A percentile compares a stretch with the other conserved stretches of the same genome.
These are phyloP conservation scores for Sequoia sempervirens DNA, from an alignment of 75 land plant species.

Conservation along the genomic window DNA sequence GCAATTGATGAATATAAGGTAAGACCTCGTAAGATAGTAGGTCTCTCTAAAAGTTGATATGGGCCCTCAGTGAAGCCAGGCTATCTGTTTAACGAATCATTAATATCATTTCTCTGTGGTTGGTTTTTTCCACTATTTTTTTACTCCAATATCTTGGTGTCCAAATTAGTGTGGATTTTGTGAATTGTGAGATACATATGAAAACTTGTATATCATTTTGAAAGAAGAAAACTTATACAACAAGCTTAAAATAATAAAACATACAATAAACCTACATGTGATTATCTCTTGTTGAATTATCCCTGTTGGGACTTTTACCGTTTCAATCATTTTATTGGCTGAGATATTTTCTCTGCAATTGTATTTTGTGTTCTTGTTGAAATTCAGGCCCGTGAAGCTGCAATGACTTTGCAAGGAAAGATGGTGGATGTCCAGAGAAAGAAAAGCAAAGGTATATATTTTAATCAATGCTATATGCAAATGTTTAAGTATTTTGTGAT, in stretches of 20 bases:
- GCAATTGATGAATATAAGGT: constrained; percentile 99
- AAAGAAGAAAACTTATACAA: not conserved
- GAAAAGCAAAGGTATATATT: constrained; percentile 75
- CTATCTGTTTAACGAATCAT: too few species aligned
- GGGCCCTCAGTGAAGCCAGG: not conserved
- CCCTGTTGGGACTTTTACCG: not conserved
- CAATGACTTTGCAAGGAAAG: constrained; percentile 67
- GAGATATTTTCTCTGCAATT: not conserved
- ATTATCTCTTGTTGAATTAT: not conserved
- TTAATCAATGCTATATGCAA: not conserved
- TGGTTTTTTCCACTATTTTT: not conserved
- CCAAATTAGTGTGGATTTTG: too few species aligned
- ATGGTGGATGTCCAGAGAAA: constrained; percentile 84
- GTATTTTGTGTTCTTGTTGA: constrained; percentile 5
- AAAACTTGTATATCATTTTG: not conserved
- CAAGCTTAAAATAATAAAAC: not conserved
- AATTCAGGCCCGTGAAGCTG: constrained; percentile 86
- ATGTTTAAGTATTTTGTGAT: not conserved
- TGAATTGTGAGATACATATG: not conserved
- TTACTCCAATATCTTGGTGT: not conserved
- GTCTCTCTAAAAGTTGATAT: not conserved
- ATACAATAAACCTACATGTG: not conserved
- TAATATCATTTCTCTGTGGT: too few species aligned
- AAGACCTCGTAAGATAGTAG: not conserved
- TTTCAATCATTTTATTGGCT: not conserved